phyloP scores from a whole-genome alignment of 2,329 filamentous ascomycete species.

The Pseudogymnoascus sp. region DNA sequence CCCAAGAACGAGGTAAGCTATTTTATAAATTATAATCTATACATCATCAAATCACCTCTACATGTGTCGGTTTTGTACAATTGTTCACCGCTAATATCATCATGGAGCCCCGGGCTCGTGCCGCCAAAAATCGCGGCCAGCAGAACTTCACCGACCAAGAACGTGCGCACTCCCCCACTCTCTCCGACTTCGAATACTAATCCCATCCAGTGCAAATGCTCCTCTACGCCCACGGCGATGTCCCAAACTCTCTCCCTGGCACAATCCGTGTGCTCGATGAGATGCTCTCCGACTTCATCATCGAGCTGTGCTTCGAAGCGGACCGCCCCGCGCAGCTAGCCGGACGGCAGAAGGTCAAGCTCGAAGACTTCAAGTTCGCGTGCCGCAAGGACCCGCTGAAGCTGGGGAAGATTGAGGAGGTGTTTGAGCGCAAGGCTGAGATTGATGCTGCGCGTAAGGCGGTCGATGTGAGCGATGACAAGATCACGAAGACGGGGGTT shows the following conservation, averaged over 20 bases:
- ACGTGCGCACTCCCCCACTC: slow-evolving; percentile 41
- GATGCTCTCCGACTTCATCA: slow-evolving; percentile 93
- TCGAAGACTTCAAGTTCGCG: slow-evolving; percentile 95
- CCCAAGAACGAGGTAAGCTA: not conserved
- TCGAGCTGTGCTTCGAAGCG: slow-evolving; percentile 85
- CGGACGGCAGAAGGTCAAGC: slow-evolving; percentile 92
- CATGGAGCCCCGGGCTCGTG: slow-evolving; percentile 70
- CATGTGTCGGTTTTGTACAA: not conserved
- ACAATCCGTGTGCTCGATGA: slow-evolving; percentile 87
- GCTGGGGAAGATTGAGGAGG: slow-evolving; percentile 80
- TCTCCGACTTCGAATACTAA: slow-evolving; percentile 14
- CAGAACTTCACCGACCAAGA: slow-evolving; percentile 72
- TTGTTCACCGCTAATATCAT: not conserved
- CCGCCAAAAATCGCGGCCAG: slow-evolving; percentile 73
- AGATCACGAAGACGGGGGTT: slow-evolving; percentile 47
- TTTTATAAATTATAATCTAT: not conserved
- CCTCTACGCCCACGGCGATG: slow-evolving; percentile 75
- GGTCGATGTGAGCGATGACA: slow-evolving; percentile 61
- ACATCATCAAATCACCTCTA: not conserved
- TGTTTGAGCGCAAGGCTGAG: slow-evolving; percentile 79
- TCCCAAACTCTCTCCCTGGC: slow-evolving; percentile 67
- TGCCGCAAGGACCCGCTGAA: slow-evolving; percentile 78
- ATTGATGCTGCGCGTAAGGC: slow-evolving; percentile 77
- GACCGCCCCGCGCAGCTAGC: slow-evolving; percentile 78
- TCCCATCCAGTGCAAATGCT: slow-evolving; percentile 56